Percentiles rank a stretch among this genome's conserved stretches.
Conservation (phyloP, 2,329 filamentous ascomycete species). For the Aspergillus candidus region DNA sequence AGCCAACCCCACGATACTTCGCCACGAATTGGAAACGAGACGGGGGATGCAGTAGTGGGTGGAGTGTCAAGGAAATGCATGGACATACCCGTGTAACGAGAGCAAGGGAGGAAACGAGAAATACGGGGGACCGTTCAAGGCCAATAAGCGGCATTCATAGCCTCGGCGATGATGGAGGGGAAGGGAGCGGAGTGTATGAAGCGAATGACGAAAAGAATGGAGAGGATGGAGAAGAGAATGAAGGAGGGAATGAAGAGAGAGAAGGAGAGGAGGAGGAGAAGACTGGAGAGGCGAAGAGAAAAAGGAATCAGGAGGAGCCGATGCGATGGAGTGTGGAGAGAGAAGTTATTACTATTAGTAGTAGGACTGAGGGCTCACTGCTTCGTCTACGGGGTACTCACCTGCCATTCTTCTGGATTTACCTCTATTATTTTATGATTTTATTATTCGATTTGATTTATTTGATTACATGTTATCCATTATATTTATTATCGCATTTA, state of each 20-base stretch:
- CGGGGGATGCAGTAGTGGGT: slow-evolving; percentile 5
- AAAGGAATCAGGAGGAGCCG: too few relatives aligned
- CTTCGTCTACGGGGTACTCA: too few relatives aligned
- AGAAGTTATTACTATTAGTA: too few relatives aligned
- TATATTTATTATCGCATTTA: too few relatives aligned
- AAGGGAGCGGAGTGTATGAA: neutral
- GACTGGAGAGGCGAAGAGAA: neutral
- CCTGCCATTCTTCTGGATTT: too few relatives aligned
- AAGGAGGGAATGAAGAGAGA: neutral
- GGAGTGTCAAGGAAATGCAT: slow-evolving; percentile 7
- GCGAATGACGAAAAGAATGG: neutral
- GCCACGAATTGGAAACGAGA: neutral
- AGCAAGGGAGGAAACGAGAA: slow-evolving; percentile 9
- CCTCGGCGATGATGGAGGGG: neutral
- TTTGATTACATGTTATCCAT: too few relatives aligned
- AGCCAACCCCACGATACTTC: too few relatives aligned
- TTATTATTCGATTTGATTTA: too few relatives aligned
- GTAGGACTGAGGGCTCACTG: too few relatives aligned
- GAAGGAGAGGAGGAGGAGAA: neutral
- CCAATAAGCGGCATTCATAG: slow-evolving; percentile 1
- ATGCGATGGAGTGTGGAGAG: too few relatives aligned
- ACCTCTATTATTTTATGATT: too few relatives aligned
- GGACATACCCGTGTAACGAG: slow-evolving; percentile 15
- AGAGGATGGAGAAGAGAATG: neutral
- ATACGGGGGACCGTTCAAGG: slow-evolving; percentile 6